Conservation (phyloP, 2,329 filamentous ascomycete genomes). For the Cytospora chrysosperma region DNA sequence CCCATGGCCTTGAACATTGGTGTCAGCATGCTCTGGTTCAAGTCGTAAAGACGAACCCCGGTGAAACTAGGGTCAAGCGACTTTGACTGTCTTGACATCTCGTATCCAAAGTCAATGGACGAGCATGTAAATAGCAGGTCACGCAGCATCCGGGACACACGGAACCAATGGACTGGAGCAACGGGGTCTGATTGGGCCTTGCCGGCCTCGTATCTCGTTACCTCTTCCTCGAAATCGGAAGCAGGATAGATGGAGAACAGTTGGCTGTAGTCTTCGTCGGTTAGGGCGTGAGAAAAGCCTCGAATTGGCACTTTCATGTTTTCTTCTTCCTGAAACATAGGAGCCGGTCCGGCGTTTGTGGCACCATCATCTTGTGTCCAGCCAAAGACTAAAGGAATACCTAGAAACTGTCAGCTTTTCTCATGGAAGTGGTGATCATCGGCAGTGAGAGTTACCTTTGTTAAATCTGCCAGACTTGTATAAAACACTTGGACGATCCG, state of each 20-base stretch:
- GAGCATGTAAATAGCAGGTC: constrained; percentile 30
- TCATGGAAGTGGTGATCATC: constrained; percentile 9
- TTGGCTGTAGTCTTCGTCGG: constrained; percentile 27
- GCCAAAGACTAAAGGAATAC: constrained; percentile 30
- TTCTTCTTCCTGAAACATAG: constrained; percentile 27
- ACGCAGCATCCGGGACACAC: constrained; percentile 27
- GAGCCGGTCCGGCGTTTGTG: constrained; percentile 28
- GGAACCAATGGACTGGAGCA: constrained; percentile 28
- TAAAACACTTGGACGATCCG: constrained; percentile 28
- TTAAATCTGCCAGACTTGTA: constrained; percentile 27
- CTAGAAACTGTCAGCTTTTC: constrained; percentile 26
- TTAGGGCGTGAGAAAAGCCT: constrained; percentile 27
- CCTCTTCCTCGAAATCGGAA: constrained; percentile 28
- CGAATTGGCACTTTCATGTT: constrained; percentile 29
- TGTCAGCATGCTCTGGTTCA: constrained; percentile 34
- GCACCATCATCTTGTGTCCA: constrained; percentile 33
- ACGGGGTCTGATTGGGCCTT: constrained; percentile 26
- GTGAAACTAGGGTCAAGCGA: constrained; percentile 8
- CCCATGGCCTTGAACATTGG: constrained; percentile 27
- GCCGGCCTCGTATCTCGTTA: constrained; percentile 25
- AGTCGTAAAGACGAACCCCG: constrained; percentile 28
- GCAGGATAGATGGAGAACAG: constrained; percentile 32
- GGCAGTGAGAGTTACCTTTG: constrained; percentile 18
- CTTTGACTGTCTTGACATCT: constrained; percentile 22
- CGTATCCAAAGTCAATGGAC: constrained; percentile 26